Evolutionary conservation across 257 asterid genomes (phyloP).

Genomic region (Nicotiana undulata): DNA sequence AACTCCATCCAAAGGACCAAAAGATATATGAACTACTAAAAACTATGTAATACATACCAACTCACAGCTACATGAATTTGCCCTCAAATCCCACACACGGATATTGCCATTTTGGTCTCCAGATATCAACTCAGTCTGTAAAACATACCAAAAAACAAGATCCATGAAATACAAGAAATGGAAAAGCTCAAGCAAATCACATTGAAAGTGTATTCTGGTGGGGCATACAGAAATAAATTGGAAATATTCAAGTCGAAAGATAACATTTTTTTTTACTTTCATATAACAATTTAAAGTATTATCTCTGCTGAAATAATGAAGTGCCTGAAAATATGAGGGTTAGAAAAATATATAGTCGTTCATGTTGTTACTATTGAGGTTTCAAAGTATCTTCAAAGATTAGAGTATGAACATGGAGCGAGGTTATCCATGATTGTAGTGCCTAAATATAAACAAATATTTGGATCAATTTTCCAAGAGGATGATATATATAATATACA

Average conservation of each 20-base stretch:
- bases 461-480: too few relatives aligned
- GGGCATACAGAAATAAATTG: background rate
- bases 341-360: background rate
- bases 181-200: slow-evolving; percentile 4
- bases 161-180: background rate
- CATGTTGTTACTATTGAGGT: background rate
- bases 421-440: too few relatives aligned
- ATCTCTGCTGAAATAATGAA: background rate
- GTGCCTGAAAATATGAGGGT: background rate
- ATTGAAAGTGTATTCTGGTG: background rate
- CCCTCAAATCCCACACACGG: slow-evolving; percentile 98
- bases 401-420: background rate
- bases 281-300: background rate
- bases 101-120: slow-evolving; percentile 99
- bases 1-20: background rate
- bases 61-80: slow-evolving; percentile 98
- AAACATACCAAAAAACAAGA: background rate
- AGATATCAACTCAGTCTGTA: slow-evolving; percentile 91
- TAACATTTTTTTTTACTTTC: background rate
- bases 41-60: slow-evolving; percentile 38
- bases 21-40: background rate
- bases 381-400: background rate
- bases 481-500: too few relatives aligned
- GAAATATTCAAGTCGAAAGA: background rate
- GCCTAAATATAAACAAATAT: too few relatives aligned